Evolutionary conservation across 2,329 filamentous ascomycete genomes (phyloP).

Genomic region (Scedosporium aurantiacum): DNA sequence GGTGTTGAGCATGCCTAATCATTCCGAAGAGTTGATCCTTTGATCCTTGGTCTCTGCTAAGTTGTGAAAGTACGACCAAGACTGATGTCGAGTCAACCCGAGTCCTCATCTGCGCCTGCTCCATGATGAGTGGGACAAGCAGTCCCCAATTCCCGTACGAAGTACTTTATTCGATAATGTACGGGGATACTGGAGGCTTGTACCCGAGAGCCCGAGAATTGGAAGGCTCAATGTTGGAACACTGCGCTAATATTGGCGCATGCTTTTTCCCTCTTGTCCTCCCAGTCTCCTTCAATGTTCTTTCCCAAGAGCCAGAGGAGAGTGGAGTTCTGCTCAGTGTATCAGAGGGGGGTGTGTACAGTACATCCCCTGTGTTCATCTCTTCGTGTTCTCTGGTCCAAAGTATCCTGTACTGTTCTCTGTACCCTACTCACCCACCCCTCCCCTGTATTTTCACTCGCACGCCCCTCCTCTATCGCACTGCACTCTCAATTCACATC

Average conservation of each 20-base stretch:
- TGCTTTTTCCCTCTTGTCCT: not conserved
- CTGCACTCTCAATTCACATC: not conserved
- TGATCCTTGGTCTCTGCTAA: too few relatives aligned
- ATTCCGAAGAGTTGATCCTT: too few relatives aligned
- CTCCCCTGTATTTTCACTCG: not conserved
- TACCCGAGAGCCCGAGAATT: not conserved
- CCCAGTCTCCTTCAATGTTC: not conserved
- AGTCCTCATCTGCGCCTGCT: too few relatives aligned
- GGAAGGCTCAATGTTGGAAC: not conserved
- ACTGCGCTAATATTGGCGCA: not conserved
- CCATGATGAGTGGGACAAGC: too few relatives aligned
- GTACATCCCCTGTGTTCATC: not conserved
- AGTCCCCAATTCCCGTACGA: too few relatives aligned
- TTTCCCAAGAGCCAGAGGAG: not conserved
- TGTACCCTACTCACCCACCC: not conserved
- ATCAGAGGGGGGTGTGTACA: not conserved
- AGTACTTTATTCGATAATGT: not conserved
- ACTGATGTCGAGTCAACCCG: too few relatives aligned
- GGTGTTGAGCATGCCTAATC: too few relatives aligned
- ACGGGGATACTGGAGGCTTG: not conserved
- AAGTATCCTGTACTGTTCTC: not conserved
- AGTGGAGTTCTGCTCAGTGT: not conserved
- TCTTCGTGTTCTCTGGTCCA: not conserved
- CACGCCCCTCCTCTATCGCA: not conserved
- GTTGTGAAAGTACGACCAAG: too few relatives aligned